A percentile compares a stretch with the other conserved stretches of the same genome.
phyloP scores from a whole-genome alignment of 176 grass and related monocot species.

The Ensete ventricosum region DNA sequence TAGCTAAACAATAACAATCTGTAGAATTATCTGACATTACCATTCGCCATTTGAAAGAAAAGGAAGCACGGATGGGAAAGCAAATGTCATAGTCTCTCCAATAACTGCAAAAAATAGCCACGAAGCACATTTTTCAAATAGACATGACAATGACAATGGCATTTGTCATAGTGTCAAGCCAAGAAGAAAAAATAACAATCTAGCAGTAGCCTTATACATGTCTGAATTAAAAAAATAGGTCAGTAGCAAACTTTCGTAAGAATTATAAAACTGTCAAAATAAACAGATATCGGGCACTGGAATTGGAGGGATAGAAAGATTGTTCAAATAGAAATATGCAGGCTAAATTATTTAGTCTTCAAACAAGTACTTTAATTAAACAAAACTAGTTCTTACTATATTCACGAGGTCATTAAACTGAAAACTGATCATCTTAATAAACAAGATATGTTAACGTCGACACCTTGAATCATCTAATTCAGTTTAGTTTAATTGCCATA shows the following conservation, averaged over 20 bases:
- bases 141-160: background rate
- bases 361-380: background rate
- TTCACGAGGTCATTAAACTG: background rate
- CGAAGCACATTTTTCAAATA: background rate
- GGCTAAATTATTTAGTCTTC: background rate
- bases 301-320: background rate
- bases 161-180: background rate
- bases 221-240: background rate
- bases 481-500: no score
- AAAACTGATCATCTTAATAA: background rate
- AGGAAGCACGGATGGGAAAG: conserved; percentile 64
- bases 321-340: background rate
- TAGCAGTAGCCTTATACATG: background rate
- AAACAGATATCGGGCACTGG: background rate
- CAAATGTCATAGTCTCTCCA: conserved; percentile 89
- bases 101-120: conserved; percentile 50
- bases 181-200: no score
- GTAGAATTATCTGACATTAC: conserved; percentile 37
- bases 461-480: background rate
- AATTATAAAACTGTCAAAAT: background rate
- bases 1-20: background rate
- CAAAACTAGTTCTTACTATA: background rate
- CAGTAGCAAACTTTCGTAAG: background rate
- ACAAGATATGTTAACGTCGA: background rate
- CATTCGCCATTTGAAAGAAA: conserved; percentile 99